Base-by-base conservation (phyloP, 2,329 filamentous ascomycete genomes). In the Tolypocladium tundrense region DNA sequence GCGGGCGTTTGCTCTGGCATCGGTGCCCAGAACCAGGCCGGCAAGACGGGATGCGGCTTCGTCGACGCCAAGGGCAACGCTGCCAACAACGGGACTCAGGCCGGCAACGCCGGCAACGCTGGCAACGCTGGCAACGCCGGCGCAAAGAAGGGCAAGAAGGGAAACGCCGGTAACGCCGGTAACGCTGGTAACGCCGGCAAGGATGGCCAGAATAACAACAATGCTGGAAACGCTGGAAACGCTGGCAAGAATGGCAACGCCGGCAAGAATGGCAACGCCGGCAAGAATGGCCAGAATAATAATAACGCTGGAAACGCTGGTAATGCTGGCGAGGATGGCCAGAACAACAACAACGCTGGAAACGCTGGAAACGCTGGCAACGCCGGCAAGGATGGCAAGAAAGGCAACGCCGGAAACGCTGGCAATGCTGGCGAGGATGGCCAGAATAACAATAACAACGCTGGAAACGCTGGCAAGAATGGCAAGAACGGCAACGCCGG, bases 1-100 rank as follows among this genome's bases (percentile, higher is more conserved):
- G 57, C 55, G 8, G 68, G 68, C 42, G 61, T 69, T 33, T 70
- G 68, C 64, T 69, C 68, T 13, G 67, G 64, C 39, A 55, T 65
- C 55, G 67, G 64, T 8, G 68, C 68, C 9, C 61, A 64, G 54
- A 65, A 66, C 57, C 66, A 69, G 62, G 65, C 65, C 33, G 68
- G 68, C 45, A 70, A 70, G 65, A 62, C 63, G 11, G 67, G 68
- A 21, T 70, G 68, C 57, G 64, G 63, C 40, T 69, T 69, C 40
- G 60, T 59, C 16, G 67, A 69, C 53, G 50, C n/a, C n/a, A 54
- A 52, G n/a, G 57, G 39, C 10, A 52, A 52, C 1, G 31, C 31
- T 13, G 48, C 31, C 24, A 27, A 27, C 24, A 27, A 27, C 24
- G 24, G 24, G 24, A 27, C 24, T 27, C 24, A 27, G 3, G 2